Evolutionary conservation across 148 eudicot species (phyloP).

Genomic region (Suaeda aralocaspica): DNA sequence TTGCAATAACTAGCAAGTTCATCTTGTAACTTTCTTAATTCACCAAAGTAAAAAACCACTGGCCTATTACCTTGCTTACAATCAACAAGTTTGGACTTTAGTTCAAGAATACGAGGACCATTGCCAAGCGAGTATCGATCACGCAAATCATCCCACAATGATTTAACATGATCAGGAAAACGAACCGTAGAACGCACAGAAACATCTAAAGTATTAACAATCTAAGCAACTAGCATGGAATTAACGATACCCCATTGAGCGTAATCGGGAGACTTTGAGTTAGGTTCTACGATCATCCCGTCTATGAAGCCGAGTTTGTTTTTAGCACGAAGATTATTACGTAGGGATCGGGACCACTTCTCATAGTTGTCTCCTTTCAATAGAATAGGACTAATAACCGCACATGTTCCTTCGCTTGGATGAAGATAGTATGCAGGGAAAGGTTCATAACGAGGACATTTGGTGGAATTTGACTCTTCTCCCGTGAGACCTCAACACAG

Average conservation of each 20-base stretch:
- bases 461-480: too few relatives aligned
- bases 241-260: slow-evolving; percentile 10
- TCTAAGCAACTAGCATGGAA: slow-evolving; percentile 7
- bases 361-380: too few relatives aligned
- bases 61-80: neutral
- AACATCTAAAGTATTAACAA: neutral
- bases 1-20: neutral
- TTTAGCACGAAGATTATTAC: neutral
- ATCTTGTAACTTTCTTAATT: neutral
- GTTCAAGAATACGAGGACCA: neutral
- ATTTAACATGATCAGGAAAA: neutral
- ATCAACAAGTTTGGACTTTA: neutral
- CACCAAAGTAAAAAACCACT: neutral
- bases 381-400: too few relatives aligned
- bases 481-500: too few relatives aligned
- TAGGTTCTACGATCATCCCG: neutral
- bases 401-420: too few relatives aligned
- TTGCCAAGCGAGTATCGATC: neutral
- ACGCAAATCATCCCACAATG: neutral
- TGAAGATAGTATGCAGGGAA: too few relatives aligned
- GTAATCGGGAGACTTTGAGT: neutral
- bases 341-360: neutral
- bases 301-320: neutral
- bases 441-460: too few relatives aligned
- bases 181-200: neutral